These are phyloP conservation scores for Phytophthora pini DNA, from an alignment of 352 stramenopile genomes.

Conservation along the genomic window DNA sequence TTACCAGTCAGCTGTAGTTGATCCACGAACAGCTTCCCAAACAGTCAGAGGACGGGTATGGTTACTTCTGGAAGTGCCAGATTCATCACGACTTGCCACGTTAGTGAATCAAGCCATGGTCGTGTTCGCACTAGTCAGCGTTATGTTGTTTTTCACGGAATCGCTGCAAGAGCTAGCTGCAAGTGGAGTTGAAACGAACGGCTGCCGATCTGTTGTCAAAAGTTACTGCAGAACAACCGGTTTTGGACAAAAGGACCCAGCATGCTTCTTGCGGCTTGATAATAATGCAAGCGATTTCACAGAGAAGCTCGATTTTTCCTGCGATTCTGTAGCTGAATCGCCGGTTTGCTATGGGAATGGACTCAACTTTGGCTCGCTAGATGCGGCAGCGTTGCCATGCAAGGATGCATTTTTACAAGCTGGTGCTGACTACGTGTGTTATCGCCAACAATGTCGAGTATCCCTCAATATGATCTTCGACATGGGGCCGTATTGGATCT, in stretches of 20 bases:
- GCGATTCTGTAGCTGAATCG: constrained; percentile 16
- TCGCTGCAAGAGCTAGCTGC: constrained; percentile 69
- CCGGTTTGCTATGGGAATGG: constrained; percentile 55
- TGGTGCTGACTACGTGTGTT: constrained; percentile 52
- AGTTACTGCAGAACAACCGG: constrained; percentile 55
- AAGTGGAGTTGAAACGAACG: constrained; percentile 47
- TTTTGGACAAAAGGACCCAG: constrained; percentile 40
- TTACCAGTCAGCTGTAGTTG: constrained; percentile 20
- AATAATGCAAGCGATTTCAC: constrained; percentile 42
- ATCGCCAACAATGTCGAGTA: constrained; percentile 51
- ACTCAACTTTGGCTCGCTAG: constrained; percentile 61
- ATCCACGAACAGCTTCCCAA: constrained; percentile 23
- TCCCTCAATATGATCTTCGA: constrained; percentile 46
- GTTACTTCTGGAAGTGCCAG: constrained; percentile 65
- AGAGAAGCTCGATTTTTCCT: constrained; percentile 54
- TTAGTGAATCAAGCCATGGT: constrained; percentile 72
- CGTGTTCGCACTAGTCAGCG: constrained; percentile 56
- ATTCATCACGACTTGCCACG: constrained; percentile 55
- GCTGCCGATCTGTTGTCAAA: constrained; percentile 57
- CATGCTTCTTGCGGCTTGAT: constrained; percentile 54
- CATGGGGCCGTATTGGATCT: constrained; percentile 82
- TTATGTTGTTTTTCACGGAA: constrained; percentile 76
- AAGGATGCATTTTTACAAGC: constrained; percentile 36
- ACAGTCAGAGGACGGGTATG: constrained; percentile 56
- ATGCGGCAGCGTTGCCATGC: constrained; percentile 34